Evolutionary conservation across 1,284 basidiomycete genomes (phyloP).

Genomic region (Trametes hirsuta): DNA sequence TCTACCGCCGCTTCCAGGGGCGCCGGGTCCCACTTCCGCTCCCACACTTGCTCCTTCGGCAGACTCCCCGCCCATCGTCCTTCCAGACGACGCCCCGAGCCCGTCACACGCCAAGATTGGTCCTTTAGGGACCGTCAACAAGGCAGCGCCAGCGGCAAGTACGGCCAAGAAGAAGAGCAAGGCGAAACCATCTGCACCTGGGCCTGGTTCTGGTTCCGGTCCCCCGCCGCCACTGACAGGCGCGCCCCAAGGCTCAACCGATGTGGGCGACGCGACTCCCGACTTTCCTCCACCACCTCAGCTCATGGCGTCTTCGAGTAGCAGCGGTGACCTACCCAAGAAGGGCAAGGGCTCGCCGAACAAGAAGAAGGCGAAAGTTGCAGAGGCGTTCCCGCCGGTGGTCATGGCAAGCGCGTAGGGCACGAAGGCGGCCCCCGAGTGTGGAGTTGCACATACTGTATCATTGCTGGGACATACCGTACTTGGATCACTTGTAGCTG

Average conservation of each 20-base stretch:
- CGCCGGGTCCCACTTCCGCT: neutral
- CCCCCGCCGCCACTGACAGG: conserved; percentile 10
- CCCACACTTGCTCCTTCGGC: neutral
- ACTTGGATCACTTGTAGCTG: conserved; percentile 23
- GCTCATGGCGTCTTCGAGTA: conserved; percentile 22
- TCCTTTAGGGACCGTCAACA: conserved; percentile 71
- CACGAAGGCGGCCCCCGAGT: neutral
- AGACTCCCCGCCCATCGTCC: conserved; percentile 36
- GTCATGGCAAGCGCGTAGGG: conserved; percentile 56
- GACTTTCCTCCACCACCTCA: conserved; percentile 9
- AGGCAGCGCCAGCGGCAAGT: conserved; percentile 34
- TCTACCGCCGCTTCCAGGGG: conserved; percentile 5
- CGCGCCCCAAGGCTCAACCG: neutral
- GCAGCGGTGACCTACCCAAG: conserved; percentile 26
- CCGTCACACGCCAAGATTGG: conserved; percentile 69
- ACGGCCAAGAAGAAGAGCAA: conserved; percentile 45
- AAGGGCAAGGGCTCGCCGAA: conserved; percentile 37
- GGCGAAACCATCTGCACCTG: conserved; percentile 29
- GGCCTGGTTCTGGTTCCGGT: conserved; percentile 4
- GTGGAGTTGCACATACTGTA: conserved; percentile 2
- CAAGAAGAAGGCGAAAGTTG: conserved; percentile 38
- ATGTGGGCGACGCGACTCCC: neutral
- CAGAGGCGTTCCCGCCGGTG: conserved; percentile 46
- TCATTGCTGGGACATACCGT: conserved; percentile 8
- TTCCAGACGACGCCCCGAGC: conserved; percentile 66